Evolutionary conservation across 192 early-diverging fungal genomes (phyloP).

Genomic region (Coemansia sp.): DNA sequence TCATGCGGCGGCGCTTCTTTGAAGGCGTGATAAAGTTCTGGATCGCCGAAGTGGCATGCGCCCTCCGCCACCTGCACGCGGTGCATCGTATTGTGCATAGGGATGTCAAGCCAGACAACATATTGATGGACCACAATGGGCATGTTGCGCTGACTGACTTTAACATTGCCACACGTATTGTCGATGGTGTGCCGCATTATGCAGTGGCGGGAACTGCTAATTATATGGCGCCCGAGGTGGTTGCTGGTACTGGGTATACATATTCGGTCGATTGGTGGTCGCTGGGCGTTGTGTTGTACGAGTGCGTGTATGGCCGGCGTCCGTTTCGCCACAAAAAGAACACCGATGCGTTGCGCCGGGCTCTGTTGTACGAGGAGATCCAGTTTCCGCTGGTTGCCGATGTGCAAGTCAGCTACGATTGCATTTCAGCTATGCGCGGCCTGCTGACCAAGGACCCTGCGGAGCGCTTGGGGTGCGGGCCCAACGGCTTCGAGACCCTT

Average conservation of each 20-base stretch:
- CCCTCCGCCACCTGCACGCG: slow-evolving; percentile 76
- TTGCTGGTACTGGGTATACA: slow-evolving; percentile 69
- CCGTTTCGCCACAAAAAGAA: slow-evolving; percentile 67
- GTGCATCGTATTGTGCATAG: slow-evolving; percentile 80
- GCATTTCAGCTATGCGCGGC: slow-evolving; percentile 69
- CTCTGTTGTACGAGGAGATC: slow-evolving; percentile 64
- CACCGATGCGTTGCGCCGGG: slow-evolving; percentile 60
- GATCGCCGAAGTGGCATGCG: slow-evolving; percentile 86
- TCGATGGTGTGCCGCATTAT: slow-evolving; percentile 58
- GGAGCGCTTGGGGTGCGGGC: slow-evolving; percentile 75
- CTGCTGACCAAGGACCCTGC: slow-evolving; percentile 73
- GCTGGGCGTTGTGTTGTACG: slow-evolving; percentile 86
- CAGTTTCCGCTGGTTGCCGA: slow-evolving; percentile 58
- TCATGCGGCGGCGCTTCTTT: slow-evolving; percentile 59
- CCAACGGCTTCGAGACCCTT: slow-evolving; percentile 68
- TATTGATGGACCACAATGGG: slow-evolving; percentile 71
- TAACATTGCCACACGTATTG: slow-evolving; percentile 86
- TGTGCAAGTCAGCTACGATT: slow-evolving; percentile 61
- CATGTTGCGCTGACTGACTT: slow-evolving; percentile 94
- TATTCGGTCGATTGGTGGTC: slow-evolving; percentile 95
- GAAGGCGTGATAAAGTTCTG: slow-evolving; percentile 81
- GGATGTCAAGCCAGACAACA: slow-evolving; percentile 95
- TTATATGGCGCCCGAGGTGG: slow-evolving; percentile 88
- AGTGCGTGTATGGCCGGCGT: slow-evolving; percentile 78
- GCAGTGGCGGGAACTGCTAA: slow-evolving; percentile 86